Conservation (phyloP, 345 rosid species). For the Durio zibethinus region DNA sequence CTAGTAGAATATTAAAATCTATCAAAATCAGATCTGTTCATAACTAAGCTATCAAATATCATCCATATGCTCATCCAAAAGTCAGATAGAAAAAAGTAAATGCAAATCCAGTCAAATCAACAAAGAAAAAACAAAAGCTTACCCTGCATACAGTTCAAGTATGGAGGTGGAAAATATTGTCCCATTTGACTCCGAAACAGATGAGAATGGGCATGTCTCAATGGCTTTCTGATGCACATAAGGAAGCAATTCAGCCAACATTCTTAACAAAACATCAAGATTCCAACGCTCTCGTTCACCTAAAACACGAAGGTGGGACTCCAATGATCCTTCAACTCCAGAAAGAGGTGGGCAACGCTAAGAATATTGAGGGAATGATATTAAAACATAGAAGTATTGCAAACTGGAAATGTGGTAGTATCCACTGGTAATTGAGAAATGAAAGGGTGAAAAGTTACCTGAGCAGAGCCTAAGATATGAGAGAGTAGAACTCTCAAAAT, state of each 20-base stretch:
- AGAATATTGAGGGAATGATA: constrained; percentile 19
- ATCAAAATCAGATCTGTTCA: constrained; percentile 14
- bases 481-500: constrained; percentile 73
- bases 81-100: constrained; percentile 12
- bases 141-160: constrained; percentile 79
- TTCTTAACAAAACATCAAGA: constrained; percentile 81
- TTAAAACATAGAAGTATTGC: not conserved
- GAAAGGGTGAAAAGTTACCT: constrained; percentile 44
- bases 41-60: constrained; percentile 5
- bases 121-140: constrained; percentile 18
- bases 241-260: constrained; percentile 77
- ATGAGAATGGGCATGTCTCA: constrained; percentile 78
- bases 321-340: constrained; percentile 93
- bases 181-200: constrained; percentile 41
- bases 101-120: not conserved
- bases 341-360: constrained; percentile 94
- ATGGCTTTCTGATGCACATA: constrained; percentile 62
- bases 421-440: constrained; percentile 1
- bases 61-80: not conserved
- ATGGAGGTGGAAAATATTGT: constrained; percentile 46
- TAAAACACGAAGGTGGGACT: constrained; percentile 77
- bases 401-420: not conserved
- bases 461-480: constrained; percentile 65
- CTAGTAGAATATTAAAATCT: constrained; percentile 36
- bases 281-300: constrained; percentile 97